A percentile compares a stretch with the other conserved stretches of the same genome.
Conservation (phyloP, 78 protist genomes). For the Blattamonas nauphoetae region DNA sequence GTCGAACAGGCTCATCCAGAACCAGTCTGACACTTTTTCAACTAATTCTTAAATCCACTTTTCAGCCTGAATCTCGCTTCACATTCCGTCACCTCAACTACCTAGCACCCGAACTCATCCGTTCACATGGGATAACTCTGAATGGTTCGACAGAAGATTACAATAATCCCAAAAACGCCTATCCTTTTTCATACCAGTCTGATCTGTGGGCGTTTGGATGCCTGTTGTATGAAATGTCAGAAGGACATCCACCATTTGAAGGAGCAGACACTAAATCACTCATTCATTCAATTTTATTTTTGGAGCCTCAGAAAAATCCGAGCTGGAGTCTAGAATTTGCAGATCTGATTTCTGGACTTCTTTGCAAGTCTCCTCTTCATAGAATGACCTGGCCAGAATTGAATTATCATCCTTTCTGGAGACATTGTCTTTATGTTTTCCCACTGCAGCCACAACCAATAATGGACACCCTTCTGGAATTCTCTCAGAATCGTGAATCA, state of each 20-base stretch:
- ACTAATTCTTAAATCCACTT: not conserved
- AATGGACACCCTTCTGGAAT: constrained; percentile 3
- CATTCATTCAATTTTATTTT: not conserved
- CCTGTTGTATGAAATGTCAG: not conserved
- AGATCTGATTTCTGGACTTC: not conserved
- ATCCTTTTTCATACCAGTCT: constrained; percentile 20
- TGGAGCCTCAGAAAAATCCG: not conserved
- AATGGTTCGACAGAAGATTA: not conserved
- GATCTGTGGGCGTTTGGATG: constrained; percentile 61
- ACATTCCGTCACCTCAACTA: not conserved
- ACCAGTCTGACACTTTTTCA: not conserved
- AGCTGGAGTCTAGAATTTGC: not conserved
- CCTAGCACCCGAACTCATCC: constrained; percentile 48
- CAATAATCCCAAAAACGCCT: not conserved
- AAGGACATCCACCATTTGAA: not conserved
- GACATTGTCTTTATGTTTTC: not conserved
- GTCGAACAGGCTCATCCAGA: not conserved
- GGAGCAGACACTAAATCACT: not conserved
- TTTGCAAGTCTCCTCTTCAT: not conserved
- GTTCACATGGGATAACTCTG: not conserved
- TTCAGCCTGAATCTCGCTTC: not conserved
- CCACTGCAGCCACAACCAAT: not conserved
- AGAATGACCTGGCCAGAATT: not conserved
- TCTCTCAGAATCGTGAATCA: too few relatives aligned
- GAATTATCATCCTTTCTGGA: constrained; percentile 7